These are phyloP conservation scores for Poa annua DNA, from an alignment of 176 grass and related monocot genomes.

Conservation along the genomic window DNA sequence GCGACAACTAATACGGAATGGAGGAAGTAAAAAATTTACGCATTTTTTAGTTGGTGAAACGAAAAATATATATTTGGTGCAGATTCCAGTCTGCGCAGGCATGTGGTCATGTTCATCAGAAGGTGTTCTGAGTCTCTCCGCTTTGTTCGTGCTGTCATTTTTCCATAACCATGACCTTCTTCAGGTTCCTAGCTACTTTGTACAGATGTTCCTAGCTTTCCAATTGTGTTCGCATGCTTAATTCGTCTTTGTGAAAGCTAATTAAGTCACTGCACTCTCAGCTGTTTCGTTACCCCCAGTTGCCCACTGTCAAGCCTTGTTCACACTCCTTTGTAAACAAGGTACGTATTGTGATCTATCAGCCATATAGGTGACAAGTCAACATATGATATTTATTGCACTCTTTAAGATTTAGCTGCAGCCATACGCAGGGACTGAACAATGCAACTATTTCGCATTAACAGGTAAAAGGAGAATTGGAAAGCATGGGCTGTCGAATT, in stretches of 20 bases:
- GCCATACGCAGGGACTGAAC: background rate
- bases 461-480: constrained; percentile 4
- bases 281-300: background rate
- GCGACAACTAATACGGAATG: too few relatives aligned
- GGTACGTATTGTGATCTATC: background rate
- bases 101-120: constrained; percentile 3
- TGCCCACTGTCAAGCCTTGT: background rate
- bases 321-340: background rate
- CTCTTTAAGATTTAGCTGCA: background rate
- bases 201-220: background rate
- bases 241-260: background rate
- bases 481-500: background rate
- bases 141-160: constrained; percentile 8
- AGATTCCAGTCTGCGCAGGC: background rate
- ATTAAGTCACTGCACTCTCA: background rate
- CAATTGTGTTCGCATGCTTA: background rate
- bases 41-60: background rate
- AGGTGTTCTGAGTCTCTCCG: background rate
- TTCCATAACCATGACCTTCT: background rate
- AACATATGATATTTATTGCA: background rate
- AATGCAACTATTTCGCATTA: background rate
- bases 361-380: background rate
- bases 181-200: background rate
- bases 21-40: background rate
- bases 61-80: constrained; percentile 1